phyloP scores from a whole-genome alignment of 768 basidiomycete species.

The Rubroboletus pulcherrimus region DNA sequence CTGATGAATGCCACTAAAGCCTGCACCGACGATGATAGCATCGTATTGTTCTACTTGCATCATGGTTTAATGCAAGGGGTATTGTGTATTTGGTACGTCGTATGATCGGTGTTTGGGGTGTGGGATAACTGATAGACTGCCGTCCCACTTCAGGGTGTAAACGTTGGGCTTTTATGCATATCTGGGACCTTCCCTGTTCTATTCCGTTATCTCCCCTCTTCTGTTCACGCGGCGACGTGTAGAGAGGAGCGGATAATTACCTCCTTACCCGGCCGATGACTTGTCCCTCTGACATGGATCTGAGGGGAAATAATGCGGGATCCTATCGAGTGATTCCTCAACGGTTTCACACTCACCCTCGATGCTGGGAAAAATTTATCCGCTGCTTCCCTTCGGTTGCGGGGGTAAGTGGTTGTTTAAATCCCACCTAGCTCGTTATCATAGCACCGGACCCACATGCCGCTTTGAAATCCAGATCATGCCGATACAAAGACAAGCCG shows the following conservation, averaged over 20 bases:
- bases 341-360: not conserved
- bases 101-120: not conserved
- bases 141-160: too few relatives aligned
- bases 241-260: not conserved
- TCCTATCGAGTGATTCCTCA: not conserved
- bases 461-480: too few relatives aligned
- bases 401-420: not conserved
- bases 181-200: not conserved
- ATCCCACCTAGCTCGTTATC: not conserved
- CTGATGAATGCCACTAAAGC: slow-evolving; percentile 13
- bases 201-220: not conserved
- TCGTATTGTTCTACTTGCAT: slow-evolving; percentile 3
- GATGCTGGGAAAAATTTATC: too few relatives aligned
- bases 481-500: too few relatives aligned
- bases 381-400: not conserved
- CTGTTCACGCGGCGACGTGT: not conserved
- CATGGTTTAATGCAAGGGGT: not conserved
- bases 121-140: not conserved
- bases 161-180: not conserved
- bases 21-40: slow-evolving; percentile 15
- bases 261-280: not conserved
- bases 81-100: not conserved
- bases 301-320: too few relatives aligned
- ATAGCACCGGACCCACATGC: too few relatives aligned
- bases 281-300: not conserved